Conservation (phyloP, 2,329 filamentous ascomycete genomes). For the Fusarium piperis region DNA sequence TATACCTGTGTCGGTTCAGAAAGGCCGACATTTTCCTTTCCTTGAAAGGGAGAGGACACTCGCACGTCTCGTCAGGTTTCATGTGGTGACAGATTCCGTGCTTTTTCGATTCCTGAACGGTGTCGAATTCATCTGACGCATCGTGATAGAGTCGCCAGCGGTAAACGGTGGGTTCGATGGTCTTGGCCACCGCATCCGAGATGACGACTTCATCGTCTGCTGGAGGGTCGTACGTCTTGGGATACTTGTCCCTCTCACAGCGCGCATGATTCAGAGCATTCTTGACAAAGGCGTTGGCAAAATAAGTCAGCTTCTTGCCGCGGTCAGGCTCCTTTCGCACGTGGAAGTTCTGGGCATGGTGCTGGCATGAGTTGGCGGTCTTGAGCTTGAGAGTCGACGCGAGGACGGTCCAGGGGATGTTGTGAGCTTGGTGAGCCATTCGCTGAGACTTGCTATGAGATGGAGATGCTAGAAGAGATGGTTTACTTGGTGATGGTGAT, state of each 20-base stretch:
- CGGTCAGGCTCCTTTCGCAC: neutral
- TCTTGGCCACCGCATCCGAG: neutral
- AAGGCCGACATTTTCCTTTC: conserved; percentile 15
- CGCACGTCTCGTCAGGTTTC: neutral
- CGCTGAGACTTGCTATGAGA: neutral
- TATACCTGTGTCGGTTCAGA: neutral
- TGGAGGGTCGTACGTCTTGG: neutral
- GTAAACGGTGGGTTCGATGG: neutral
- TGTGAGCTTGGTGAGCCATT: conserved; percentile 21
- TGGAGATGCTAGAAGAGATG: neutral
- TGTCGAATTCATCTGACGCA: neutral
- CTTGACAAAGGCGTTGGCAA: neutral
- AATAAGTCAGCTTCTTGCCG: neutral
- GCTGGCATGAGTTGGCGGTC: conserved; percentile 8
- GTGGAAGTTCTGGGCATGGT: conserved; percentile 17
- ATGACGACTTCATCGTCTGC: neutral
- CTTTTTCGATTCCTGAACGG: neutral
- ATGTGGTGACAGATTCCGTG: neutral
- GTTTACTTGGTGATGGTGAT: neutral
- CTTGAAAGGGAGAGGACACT: neutral
- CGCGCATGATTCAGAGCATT: neutral
- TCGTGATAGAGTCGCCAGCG: neutral
- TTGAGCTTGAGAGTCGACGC: conserved; percentile 15
- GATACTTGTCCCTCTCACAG: neutral
- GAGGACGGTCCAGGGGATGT: conserved; percentile 18